A percentile compares a stretch with the other conserved stretches of the same genome.
These are phyloP conservation scores for Myxozyma neotropica DNA, from an alignment of 805 yeast genomes.

Conservation along the genomic window DNA sequence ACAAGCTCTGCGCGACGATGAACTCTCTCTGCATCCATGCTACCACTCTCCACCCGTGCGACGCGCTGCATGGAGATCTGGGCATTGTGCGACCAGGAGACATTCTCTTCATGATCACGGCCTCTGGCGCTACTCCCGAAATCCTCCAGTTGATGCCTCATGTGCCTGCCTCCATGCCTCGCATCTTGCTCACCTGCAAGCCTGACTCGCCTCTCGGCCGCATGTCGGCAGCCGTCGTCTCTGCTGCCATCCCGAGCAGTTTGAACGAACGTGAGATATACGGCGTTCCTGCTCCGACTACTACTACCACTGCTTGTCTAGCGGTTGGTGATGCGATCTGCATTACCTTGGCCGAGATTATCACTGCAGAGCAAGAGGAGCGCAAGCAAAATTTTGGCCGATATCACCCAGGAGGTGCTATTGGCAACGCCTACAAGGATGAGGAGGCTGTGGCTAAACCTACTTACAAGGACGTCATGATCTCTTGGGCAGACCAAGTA, in stretches of 20 bases:
- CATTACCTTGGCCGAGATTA: slow-evolving; percentile 69
- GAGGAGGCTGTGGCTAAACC: slow-evolving; percentile 14
- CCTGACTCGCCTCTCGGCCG: slow-evolving; percentile 58
- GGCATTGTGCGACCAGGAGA: slow-evolving; percentile 63
- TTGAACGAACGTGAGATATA: slow-evolving; percentile 65
- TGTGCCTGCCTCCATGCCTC: slow-evolving; percentile 55
- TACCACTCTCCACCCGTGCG: slow-evolving; percentile 73
- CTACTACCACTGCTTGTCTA: slow-evolving; percentile 75
- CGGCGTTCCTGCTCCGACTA: slow-evolving; percentile 86
- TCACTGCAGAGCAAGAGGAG: slow-evolving; percentile 56
- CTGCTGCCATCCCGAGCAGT: slow-evolving; percentile 61
- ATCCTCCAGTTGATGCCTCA: slow-evolving; percentile 60
- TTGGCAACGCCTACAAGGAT: slow-evolving; percentile 57
- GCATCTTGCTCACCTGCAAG: slow-evolving; percentile 65
- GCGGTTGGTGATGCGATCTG: slow-evolving; percentile 78
- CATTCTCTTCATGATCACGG: slow-evolving; percentile 68
- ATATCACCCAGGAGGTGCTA: slow-evolving; percentile 91
- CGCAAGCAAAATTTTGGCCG: slow-evolving; percentile 63
- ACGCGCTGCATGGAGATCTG: slow-evolving; percentile 88
- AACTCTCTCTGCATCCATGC: slow-evolving; percentile 76
- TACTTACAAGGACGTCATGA: slow-evolving; percentile 25
- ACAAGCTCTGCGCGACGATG: slow-evolving; percentile 77
- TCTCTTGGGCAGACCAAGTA: slow-evolving; percentile 25
- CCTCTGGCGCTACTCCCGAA: slow-evolving; percentile 85
- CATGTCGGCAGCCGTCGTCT: slow-evolving; percentile 56